These are phyloP conservation scores for Russula sp. DNA, from an alignment of 768 basidiomycete genomes.

Conservation along the genomic window DNA sequence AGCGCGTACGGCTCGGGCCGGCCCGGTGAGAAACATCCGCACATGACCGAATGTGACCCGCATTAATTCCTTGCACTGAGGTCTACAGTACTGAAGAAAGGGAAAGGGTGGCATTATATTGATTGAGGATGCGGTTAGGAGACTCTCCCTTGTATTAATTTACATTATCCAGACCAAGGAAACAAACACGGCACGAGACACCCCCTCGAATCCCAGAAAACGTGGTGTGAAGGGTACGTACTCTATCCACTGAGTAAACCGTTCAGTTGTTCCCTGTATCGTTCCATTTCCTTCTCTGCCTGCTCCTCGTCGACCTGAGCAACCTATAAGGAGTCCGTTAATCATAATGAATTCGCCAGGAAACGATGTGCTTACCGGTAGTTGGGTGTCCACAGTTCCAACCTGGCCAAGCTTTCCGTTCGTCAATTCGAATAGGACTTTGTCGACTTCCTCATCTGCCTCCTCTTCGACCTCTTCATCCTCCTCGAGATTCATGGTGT, in stretches of 20 bases:
- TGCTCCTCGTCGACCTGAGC: conserved; percentile 75
- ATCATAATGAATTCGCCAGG: conserved; percentile 1
- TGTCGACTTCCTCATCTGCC: conserved; percentile 96
- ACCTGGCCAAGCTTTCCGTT: conserved; percentile 92
- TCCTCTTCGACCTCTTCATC: conserved; percentile 96
- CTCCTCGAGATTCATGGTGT: conserved; percentile 86
- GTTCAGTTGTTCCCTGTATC: conserved; percentile 85
- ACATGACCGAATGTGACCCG: conserved; percentile 5
- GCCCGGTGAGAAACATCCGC: neutral
- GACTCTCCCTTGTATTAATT: neutral
- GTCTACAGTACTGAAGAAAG: neutral
- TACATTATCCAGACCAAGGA: neutral
- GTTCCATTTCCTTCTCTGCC: conserved; percentile 83
- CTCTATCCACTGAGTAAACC: conserved; percentile 69
- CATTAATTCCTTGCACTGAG: neutral
- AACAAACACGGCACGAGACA: neutral
- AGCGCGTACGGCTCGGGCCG: conserved; percentile 4
- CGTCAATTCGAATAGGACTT: conserved; percentile 91
- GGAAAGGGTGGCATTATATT: neutral
- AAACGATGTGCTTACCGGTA: conserved; percentile 59
- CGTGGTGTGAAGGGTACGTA: neutral
- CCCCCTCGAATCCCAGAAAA: neutral
- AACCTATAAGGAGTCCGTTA: conserved; percentile 40
- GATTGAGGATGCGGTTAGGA: neutral
- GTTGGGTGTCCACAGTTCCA: conserved; percentile 63